phyloP scores from a whole-genome alignment of 164 flowering plant species.

The Sextonia rubra region DNA sequence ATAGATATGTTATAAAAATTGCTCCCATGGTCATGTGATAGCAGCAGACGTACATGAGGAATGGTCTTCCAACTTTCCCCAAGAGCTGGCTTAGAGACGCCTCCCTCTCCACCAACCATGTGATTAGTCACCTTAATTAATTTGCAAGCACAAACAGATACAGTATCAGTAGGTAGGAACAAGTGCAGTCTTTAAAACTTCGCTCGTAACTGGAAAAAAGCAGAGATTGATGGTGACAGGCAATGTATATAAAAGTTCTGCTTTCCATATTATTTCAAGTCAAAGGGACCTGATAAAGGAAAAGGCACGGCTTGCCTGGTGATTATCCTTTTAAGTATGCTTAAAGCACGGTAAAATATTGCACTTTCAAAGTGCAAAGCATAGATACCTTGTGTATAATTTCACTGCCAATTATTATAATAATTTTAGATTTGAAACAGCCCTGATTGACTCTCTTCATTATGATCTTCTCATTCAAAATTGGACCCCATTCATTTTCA shows the following conservation, averaged over 20 bases:
- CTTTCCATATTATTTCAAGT: background rate
- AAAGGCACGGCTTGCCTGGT: background rate
- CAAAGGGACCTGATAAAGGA: background rate
- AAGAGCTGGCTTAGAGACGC: constrained; percentile 65
- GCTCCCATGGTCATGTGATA: constrained; percentile 43
- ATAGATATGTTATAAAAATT: constrained; percentile 37
- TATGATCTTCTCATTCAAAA: too few relatives aligned
- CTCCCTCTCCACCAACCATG: constrained; percentile 76
- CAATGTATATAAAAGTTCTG: background rate
- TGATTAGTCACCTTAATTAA: constrained; percentile 71
- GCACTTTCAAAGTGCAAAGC: background rate
- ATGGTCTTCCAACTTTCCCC: constrained; percentile 84
- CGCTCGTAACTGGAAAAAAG: background rate
- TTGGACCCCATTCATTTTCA: too few relatives aligned
- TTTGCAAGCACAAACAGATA: background rate
- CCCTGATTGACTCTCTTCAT: too few relatives aligned
- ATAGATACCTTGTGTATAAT: background rate
- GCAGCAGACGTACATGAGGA: constrained; percentile 68
- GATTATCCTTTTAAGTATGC: background rate
- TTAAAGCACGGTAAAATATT: background rate
- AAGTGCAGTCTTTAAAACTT: background rate
- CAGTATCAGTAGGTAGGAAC: background rate
- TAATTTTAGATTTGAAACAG: too few relatives aligned
- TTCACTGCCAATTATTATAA: too few relatives aligned
- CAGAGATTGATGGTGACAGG: constrained; percentile 1